phyloP scores from a whole-genome alignment of 2,329 filamentous ascomycete species.

The Botrytis sinoallii region DNA sequence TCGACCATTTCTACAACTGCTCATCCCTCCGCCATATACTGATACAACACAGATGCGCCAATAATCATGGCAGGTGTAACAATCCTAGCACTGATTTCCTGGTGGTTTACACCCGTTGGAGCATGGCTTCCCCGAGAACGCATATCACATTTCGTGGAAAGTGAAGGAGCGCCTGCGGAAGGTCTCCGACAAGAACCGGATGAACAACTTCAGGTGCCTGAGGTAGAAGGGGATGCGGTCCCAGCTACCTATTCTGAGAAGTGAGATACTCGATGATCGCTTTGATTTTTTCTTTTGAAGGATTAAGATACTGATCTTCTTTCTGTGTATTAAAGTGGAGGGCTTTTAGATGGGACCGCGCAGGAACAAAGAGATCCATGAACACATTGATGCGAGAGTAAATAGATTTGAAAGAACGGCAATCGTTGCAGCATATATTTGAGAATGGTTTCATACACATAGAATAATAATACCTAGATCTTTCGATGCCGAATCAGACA shows the following conservation, averaged over 20 bases:
- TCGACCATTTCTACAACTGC: background rate
- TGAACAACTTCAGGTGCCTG: background rate
- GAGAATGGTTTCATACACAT: background rate
- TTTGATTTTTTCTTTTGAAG: background rate
- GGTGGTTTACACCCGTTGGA: slow-evolving; percentile 21
- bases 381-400: background rate
- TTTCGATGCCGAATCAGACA: background rate
- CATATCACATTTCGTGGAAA: slow-evolving; percentile 20
- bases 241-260: slow-evolving; percentile 15
- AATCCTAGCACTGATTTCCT: slow-evolving; percentile 21
- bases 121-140: slow-evolving; percentile 18
- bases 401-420: background rate
- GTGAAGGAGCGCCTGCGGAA: slow-evolving; percentile 9
- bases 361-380: background rate
- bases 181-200: slow-evolving; percentile 8
- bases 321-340: slow-evolving; percentile 7
- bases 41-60: slow-evolving; percentile 17
- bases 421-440: background rate
- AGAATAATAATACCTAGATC: background rate
- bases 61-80: slow-evolving; percentile 25
- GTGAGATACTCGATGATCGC: slow-evolving; percentile 13
- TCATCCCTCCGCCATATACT: background rate
- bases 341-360: background rate
- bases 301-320: slow-evolving; percentile 11
- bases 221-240: background rate